Conservation (phyloP, 2,329 filamentous ascomycete species). For the Ophiostoma pallidulum region DNA sequence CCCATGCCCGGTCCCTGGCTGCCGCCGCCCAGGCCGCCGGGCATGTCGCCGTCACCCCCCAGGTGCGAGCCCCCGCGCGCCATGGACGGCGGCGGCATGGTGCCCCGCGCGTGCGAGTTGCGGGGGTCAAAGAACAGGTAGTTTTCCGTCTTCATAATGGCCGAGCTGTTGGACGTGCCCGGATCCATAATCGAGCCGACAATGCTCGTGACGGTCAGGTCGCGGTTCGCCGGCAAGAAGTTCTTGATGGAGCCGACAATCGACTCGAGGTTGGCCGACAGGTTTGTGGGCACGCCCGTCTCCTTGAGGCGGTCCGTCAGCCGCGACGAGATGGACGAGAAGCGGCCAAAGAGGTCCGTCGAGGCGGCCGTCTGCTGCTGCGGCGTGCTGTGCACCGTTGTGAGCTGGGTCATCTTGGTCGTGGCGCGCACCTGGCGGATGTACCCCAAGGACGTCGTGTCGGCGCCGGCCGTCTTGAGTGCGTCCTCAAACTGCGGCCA, state of each 20-base stretch:
- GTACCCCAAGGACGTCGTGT: conserved; percentile 72
- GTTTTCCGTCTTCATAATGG: conserved; percentile 90
- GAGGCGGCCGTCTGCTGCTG: conserved; percentile 50
- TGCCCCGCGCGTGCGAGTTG: conserved; percentile 84
- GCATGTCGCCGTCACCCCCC: conserved; percentile 3
- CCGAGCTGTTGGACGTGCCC: conserved; percentile 75
- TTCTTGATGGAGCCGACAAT: conserved; percentile 96
- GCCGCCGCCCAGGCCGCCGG: conserved; percentile 24
- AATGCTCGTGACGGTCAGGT: conserved; percentile 94
- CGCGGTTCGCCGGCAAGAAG: conserved; percentile 91
- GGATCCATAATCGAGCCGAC: conserved; percentile 98
- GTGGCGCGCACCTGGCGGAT: conserved; percentile 66
- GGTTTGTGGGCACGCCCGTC: conserved; percentile 61
- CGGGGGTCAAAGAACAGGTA: conserved; percentile 97
- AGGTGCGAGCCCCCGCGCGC: conserved; percentile 33
- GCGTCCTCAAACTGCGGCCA: conserved; percentile 81
- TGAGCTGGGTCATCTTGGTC: conserved; percentile 96
- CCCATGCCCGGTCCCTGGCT: conserved; percentile 48
- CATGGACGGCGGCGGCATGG: conserved; percentile 70
- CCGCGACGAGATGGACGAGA: conserved; percentile 83
- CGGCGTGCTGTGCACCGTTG: conserved; percentile 69
- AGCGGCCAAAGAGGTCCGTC: conserved; percentile 81
- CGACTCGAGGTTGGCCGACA: conserved; percentile 78
- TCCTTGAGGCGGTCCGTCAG: conserved; percentile 93
- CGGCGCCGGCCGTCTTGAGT: conserved; percentile 63